Evolutionary conservation across 805 yeast genomes (phyloP), one percentile per base, ranked within the genome.

Genomic region (Candida maesae): DNA sequence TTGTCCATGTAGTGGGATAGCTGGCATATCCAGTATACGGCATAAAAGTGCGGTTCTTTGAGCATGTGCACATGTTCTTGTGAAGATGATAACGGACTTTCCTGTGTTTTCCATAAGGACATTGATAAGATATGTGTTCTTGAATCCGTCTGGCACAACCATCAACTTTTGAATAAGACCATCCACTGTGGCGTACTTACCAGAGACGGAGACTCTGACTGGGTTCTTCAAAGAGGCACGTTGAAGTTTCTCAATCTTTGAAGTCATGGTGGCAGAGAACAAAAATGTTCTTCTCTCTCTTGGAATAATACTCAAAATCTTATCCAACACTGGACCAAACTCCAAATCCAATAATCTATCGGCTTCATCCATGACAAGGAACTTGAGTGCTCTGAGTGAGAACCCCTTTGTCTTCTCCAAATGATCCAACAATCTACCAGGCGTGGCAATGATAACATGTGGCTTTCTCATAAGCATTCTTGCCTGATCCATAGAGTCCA

Each of bases 401-500:
- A 91, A 91, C 2, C 96, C 97, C 61, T 85, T 85, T 15, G 97
- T 91, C 52, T 85, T 79, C 56, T 90, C 95, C 57, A 91, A 68
- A 68, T 91, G 99, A 63, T 91, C 99, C 77, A 91, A 79, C 45
- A 90, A 68, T 62, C 96, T 73, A 38, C 95, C 95, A 0, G 99
- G 98, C 0, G 99, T 93, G 16, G 98, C 98, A 46, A 91, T 95
- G 41, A 91, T 76, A 34, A 91, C 76, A 59, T 91, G 99, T 4
- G 99, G 99, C 55, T 87, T 89, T 52, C 93, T 77, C 84, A 87
- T 84, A 54, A 91, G 71, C 49, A 93, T 96, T 46, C 95, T 75
- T 0, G 97, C 93, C 65, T 91, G 99, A 52, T 89, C 95, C 93
- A 93, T 88, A 85, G 86, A 84, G 60, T 88, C 96, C 91, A 93